Evolutionary conservation across 2,329 filamentous ascomycete genomes (phyloP), one percentile per base, ranked within the genome.

Genomic region (Fusarium stilboides): DNA sequence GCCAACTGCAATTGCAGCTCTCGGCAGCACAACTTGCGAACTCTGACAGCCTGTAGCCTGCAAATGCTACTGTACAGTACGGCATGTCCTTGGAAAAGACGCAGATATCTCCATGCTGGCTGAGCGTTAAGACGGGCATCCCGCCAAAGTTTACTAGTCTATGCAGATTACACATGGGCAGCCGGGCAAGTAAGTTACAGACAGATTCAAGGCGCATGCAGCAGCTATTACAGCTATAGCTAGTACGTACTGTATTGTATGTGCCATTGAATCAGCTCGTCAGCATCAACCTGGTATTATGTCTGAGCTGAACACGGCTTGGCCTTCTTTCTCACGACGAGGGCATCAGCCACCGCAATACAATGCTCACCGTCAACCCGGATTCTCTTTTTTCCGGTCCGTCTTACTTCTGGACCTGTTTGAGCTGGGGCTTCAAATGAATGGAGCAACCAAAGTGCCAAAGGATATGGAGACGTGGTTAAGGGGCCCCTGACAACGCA

Each of bases 341-440:
- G 40, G 33, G 19, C 61, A 67, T 70, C 65, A 69, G 66, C 66
- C 65, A 69, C 55, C 50, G 24, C 43, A 57, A 63, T 54, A 53
- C 40, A 39, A 40, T 67, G 26, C 66, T 69, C 66, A 69, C 66
- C 66, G 62, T 69, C 50, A 51, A 51, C 44, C 26, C 65, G 33
- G 62, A n/a, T 13, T 66, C 61, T 49, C 14, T 46, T 50, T 67
- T 37, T 57, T 69, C 58, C 53, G 43, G 14, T 39, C 61, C 51
- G 54, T 61, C 42, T 65, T 40, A 52, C 54, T 46, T 24, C 24
- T 47, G 52, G 52, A 65, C 50, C 31, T 34, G 19, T 53, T 40
- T 42, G 43, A 36, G 37, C 33, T 40, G 19, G 42, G 36, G 33
- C 40, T 28, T 31, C 28, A 31, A 65, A 50, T 46, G 37, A 47